phyloP scores from a whole-genome alignment of 371 early-diverging fungal genomes.

The Saksenaea oblongispora region DNA sequence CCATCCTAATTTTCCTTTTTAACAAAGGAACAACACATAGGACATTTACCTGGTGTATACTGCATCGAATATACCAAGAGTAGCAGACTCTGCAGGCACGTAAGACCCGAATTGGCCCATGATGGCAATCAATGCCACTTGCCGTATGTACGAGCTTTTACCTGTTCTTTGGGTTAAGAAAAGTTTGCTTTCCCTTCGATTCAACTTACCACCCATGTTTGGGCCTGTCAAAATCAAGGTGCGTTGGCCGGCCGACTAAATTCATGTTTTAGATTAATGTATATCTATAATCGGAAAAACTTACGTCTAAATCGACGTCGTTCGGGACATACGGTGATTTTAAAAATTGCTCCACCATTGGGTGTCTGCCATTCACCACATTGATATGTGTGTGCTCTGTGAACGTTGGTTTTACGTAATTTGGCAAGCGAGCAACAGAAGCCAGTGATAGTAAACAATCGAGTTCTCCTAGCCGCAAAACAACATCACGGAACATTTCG shows the following conservation, averaged over 20 bases:
- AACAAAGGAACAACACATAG: neutral
- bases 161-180: constrained; percentile 3
- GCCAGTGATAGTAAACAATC: constrained; percentile 83
- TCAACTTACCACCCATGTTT: constrained; percentile 87
- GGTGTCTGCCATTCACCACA: constrained; percentile 62
- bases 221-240: constrained; percentile 76
- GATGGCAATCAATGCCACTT: constrained; percentile 74
- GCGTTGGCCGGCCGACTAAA: constrained; percentile 19
- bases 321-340: constrained; percentile 66
- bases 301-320: constrained; percentile 56
- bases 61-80: constrained; percentile 67
- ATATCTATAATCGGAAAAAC: neutral
- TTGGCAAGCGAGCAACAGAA: constrained; percentile 57
- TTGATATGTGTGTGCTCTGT: constrained; percentile 41
- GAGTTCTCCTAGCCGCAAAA: constrained; percentile 61
- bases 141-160: constrained; percentile 75
- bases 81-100: constrained; percentile 61
- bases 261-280: neutral
- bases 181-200: neutral
- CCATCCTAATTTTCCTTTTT: constrained; percentile 44
- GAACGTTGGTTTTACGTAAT: constrained; percentile 74
- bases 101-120: constrained; percentile 87
- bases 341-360: constrained; percentile 53
- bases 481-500: constrained; percentile 63
- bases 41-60: constrained; percentile 51